These are phyloP conservation scores for Fusarium sp. DNA, from an alignment of 2,329 filamentous ascomycete species.

Conservation along the genomic window DNA sequence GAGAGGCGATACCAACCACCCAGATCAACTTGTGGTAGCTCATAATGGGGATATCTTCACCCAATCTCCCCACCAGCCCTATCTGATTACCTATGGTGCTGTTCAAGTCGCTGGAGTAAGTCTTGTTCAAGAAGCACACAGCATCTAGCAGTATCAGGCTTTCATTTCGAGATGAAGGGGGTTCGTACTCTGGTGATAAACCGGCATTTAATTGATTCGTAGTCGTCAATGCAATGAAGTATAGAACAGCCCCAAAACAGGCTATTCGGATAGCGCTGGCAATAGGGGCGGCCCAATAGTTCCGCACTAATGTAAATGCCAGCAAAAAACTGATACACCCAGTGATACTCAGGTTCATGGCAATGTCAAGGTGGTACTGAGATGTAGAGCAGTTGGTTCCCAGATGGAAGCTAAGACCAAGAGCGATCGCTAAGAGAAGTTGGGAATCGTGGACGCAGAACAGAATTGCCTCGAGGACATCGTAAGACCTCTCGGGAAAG, in stretches of 20 bases:
- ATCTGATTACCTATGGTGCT: background rate
- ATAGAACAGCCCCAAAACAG: background rate
- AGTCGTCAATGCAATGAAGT: background rate
- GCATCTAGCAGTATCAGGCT: background rate
- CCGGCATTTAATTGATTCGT: background rate
- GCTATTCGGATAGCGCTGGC: background rate
- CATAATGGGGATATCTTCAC: background rate
- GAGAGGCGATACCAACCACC: background rate
- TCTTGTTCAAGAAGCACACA: background rate
- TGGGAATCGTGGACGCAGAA: background rate
- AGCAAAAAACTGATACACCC: background rate
- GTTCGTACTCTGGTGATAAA: background rate
- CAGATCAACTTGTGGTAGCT: background rate
- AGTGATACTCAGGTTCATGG: constrained; percentile 1
- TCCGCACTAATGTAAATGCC: background rate
- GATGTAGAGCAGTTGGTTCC: background rate
- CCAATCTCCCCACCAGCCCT: background rate
- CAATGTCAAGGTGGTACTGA: background rate
- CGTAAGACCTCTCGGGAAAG: background rate
- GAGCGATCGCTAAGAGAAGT: background rate
- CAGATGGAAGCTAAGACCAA: background rate
- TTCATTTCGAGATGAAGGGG: background rate
- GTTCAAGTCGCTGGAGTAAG: background rate
- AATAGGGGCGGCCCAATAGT: background rate
- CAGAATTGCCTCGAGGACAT: background rate